Percentiles rank a stretch among this genome's conserved stretches.
phyloP scores from a whole-genome alignment of 192 early-diverging fungal genomes.

The Podila clonocystis region DNA sequence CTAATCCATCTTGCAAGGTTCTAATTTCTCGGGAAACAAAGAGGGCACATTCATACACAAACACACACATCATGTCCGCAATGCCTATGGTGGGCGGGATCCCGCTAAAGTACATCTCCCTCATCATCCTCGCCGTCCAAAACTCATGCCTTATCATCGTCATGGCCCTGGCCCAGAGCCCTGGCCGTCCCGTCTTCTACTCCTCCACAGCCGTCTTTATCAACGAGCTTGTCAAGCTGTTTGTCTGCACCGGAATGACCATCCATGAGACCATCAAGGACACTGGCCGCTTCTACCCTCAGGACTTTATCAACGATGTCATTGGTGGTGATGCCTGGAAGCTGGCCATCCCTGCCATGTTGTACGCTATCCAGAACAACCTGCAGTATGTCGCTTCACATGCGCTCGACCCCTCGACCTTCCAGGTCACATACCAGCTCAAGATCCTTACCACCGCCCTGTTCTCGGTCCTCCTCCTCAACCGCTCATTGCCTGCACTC shows the following conservation, averaged over 20 bases:
- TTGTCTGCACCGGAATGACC: slow-evolving; percentile 60
- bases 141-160: slow-evolving; percentile 87
- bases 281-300: slow-evolving; percentile 29
- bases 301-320: slow-evolving; percentile 55
- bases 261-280: slow-evolving; percentile 38
- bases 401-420: slow-evolving; percentile 91
- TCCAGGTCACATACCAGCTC: slow-evolving; percentile 97
- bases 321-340: slow-evolving; percentile 79
- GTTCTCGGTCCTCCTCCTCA: slow-evolving; percentile 88
- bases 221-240: slow-evolving; percentile 85
- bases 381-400: slow-evolving; percentile 92
- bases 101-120: slow-evolving; percentile 88
- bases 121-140: slow-evolving; percentile 89
- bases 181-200: slow-evolving; percentile 60
- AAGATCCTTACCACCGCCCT: slow-evolving; percentile 97
- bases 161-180: slow-evolving; percentile 68
- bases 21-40: not conserved
- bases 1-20: not conserved
- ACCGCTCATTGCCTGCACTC: slow-evolving; percentile 67
- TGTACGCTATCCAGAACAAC: slow-evolving; percentile 98
- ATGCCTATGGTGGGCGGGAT: slow-evolving; percentile 55
- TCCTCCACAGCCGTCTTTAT: slow-evolving; percentile 95
- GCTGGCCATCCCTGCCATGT: slow-evolving; percentile 88
- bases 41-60: not conserved
- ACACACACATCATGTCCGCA: slow-evolving; percentile 22